Evolutionary conservation across 176 grass and related monocot species (phyloP).

Genomic region (Eleusine coracana): DNA sequence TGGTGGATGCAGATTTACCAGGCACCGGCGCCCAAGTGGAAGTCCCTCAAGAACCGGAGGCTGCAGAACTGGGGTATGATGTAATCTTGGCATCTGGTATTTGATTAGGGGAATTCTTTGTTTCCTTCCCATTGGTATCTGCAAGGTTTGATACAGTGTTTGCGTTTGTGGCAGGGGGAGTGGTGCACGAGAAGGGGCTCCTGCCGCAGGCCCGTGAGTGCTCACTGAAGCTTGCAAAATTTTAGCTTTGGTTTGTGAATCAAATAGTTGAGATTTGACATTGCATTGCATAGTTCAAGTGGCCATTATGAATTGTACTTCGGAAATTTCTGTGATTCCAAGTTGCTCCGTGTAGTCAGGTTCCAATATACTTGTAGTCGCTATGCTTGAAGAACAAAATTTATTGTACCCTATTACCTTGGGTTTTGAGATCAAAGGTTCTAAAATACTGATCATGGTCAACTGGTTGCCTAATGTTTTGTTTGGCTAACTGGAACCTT

Average conservation of each 20-base stretch:
- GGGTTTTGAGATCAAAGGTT: background rate
- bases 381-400: background rate
- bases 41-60: conserved; percentile 77
- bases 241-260: conserved; percentile 16
- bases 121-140: background rate
- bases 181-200: conserved; percentile 92
- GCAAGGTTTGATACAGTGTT: conserved; percentile 3
- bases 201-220: conserved; percentile 85
- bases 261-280: background rate
- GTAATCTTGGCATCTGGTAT: background rate
- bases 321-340: background rate
- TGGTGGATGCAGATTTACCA: conserved; percentile 65
- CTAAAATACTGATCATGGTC: background rate
- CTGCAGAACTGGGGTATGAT: conserved; percentile 89
- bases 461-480: background rate
- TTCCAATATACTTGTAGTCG: background rate
- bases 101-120: background rate
- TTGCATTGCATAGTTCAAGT: conserved; percentile 4
- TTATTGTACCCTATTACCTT: background rate
- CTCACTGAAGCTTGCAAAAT: background rate
- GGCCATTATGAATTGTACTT: background rate
- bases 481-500: background rate
- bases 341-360: background rate
- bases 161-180: conserved; percentile 53
- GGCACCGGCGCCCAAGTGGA: conserved; percentile 77